A percentile compares a stretch with the other conserved stretches of the same genome.
Evolutionary conservation across 768 basidiomycete genomes (phyloP).

Genomic region (Holtermanniella nyarrowii): DNA sequence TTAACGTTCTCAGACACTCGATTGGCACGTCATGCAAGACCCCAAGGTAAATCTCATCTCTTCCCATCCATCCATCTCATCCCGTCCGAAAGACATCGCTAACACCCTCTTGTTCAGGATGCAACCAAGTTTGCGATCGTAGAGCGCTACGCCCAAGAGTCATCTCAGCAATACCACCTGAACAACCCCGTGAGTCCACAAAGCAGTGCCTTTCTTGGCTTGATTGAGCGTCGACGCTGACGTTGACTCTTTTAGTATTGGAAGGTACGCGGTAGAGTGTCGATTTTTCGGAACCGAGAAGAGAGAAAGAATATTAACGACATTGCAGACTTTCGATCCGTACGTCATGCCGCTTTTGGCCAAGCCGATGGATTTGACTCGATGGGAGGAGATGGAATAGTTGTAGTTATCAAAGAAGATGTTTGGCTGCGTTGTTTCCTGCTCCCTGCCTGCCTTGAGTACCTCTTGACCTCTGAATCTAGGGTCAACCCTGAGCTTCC

Average conservation of each 20-base stretch:
- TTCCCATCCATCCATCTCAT: neutral
- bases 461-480: too few relatives aligned
- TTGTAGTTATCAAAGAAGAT: too few relatives aligned
- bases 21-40: slow-evolving; percentile 43
- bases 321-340: slow-evolving; percentile 38
- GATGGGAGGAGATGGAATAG: slow-evolving; percentile 41
- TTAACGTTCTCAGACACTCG: slow-evolving; percentile 29
- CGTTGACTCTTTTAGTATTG: slow-evolving; percentile 22
- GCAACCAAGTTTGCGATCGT: slow-evolving; percentile 41
- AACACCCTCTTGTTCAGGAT: slow-evolving; percentile 16
- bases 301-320: too few relatives aligned
- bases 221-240: neutral
- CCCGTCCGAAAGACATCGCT: neutral
- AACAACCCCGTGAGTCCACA: slow-evolving; percentile 36
- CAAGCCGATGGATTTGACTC: slow-evolving; percentile 39
- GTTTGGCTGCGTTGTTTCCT: too few relatives aligned
- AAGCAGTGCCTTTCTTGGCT: too few relatives aligned
- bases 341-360: slow-evolving; percentile 40
- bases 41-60: slow-evolving; percentile 19
- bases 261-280: slow-evolving; percentile 17
- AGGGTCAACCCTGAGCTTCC: too few relatives aligned
- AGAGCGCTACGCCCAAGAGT: slow-evolving; percentile 41
- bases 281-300: neutral
- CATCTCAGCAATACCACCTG: slow-evolving; percentile 40
- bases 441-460: too few relatives aligned